A percentile compares a stretch with the other conserved stretches of the same genome.
phyloP scores from a whole-genome alignment of 1,284 basidiomycete species.

The Trametes sp. region DNA sequence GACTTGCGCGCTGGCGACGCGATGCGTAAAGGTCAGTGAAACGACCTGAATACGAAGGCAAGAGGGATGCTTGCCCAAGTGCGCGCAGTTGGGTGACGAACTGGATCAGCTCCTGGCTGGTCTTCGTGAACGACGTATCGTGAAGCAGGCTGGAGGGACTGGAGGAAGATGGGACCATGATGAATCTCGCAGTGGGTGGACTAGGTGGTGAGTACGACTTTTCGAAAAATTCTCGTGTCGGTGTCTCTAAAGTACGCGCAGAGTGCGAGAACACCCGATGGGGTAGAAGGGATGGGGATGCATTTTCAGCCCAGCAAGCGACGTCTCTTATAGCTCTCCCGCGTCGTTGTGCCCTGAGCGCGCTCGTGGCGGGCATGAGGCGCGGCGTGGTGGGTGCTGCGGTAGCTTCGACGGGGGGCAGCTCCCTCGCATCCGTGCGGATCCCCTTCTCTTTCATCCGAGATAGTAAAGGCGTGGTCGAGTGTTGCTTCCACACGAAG shows the following conservation, averaged over 20 bases:
- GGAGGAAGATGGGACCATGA: background rate
- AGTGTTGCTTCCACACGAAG: no score
- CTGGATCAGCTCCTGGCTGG: constrained; percentile 23
- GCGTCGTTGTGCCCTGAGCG: no score
- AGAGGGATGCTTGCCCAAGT: constrained; percentile 6
- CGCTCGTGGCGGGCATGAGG: background rate
- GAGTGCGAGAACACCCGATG: background rate
- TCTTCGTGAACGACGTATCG: constrained; percentile 27
- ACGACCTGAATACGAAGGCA: background rate
- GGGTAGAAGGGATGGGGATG: background rate
- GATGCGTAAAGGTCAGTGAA: background rate
- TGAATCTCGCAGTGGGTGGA: background rate
- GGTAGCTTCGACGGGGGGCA: constrained; percentile 2
- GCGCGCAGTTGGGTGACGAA: constrained; percentile 14
- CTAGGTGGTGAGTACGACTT: background rate
- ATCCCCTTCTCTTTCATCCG: background rate
- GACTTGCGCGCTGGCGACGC: constrained; percentile 32
- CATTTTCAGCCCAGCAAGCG: background rate
- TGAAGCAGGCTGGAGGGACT: constrained; percentile 6
- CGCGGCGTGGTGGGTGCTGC: constrained; percentile 3
- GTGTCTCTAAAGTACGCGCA: background rate
- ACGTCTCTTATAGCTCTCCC: background rate
- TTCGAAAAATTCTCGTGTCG: background rate
- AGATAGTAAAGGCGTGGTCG: background rate
- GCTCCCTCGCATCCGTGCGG: background rate